Conservation (phyloP, 805 yeast species). For the Ogataea naganishii region DNA sequence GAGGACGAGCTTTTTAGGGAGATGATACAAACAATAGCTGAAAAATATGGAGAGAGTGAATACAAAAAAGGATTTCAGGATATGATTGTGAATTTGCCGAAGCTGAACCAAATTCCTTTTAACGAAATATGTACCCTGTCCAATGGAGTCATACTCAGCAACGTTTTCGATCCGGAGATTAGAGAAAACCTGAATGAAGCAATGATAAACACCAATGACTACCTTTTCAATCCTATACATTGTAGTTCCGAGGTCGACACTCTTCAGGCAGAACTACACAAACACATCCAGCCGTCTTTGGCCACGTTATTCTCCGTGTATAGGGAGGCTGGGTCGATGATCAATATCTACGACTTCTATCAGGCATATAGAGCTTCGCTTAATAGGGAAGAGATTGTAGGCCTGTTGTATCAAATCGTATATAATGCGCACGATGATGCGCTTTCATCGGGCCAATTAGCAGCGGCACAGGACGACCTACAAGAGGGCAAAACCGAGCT, state of each 20-base stretch:
- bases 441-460: no score
- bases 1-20: constrained; percentile 17
- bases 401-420: constrained; percentile 1
- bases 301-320: constrained; percentile 56
- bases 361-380: constrained; percentile 26
- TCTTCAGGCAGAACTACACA: constrained; percentile 20
- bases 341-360: constrained; percentile 27
- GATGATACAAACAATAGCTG: constrained; percentile 9
- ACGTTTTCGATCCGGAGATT: constrained; percentile 34
- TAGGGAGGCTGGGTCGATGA: constrained; percentile 67
- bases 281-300: constrained; percentile 37
- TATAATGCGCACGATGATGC: no score
- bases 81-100: constrained; percentile 4
- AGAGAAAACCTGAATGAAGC: constrained; percentile 32
- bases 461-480: no score
- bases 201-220: constrained; percentile 29
- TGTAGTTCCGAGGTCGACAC: background rate
- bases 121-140: constrained; percentile 37
- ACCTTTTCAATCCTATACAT: constrained; percentile 19
- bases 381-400: constrained; percentile 10
- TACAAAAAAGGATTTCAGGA: constrained; percentile 4
- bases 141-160: constrained; percentile 20
- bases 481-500: no score
- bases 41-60: constrained; percentile 4
- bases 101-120: constrained; percentile 20